phyloP scores from a whole-genome alignment of 2,329 filamentous ascomycete genomes.

The Trichoderma aggressivum region DNA sequence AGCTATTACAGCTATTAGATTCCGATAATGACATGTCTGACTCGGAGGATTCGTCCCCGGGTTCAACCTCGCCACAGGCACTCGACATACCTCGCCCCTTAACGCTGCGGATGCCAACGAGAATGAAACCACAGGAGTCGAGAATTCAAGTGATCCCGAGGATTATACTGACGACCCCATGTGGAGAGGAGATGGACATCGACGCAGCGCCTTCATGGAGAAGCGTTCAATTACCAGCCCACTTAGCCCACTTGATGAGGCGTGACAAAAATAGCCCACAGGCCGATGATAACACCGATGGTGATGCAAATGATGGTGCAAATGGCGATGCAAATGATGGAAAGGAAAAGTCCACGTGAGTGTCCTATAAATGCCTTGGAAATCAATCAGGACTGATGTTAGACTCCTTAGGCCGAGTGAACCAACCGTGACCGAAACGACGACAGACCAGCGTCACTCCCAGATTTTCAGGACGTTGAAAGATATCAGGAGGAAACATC shows the following conservation, averaged over 20 bases:
- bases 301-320: neutral
- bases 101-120: too few species aligned
- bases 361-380: neutral
- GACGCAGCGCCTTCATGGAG: neutral
- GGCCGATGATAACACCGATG: neutral
- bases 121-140: too few species aligned
- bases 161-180: neutral
- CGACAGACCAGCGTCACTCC: neutral
- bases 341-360: neutral
- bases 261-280: neutral
- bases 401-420: neutral
- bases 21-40: neutral
- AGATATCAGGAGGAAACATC: neutral
- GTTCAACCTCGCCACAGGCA: too few species aligned
- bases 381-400: neutral
- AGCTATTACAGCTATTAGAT: neutral
- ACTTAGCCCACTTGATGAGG: neutral
- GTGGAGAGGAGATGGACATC: neutral
- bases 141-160: neutral
- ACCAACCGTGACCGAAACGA: neutral
- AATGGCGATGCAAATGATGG: too few species aligned
- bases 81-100: too few species aligned
- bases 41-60: too few species aligned
- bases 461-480: too few species aligned
- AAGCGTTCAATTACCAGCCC: neutral